A percentile compares a stretch with the other conserved stretches of the same genome.
These are phyloP conservation scores for Coffea eugenioides DNA, from an alignment of 257 asterid species.

Conservation along the genomic window DNA sequence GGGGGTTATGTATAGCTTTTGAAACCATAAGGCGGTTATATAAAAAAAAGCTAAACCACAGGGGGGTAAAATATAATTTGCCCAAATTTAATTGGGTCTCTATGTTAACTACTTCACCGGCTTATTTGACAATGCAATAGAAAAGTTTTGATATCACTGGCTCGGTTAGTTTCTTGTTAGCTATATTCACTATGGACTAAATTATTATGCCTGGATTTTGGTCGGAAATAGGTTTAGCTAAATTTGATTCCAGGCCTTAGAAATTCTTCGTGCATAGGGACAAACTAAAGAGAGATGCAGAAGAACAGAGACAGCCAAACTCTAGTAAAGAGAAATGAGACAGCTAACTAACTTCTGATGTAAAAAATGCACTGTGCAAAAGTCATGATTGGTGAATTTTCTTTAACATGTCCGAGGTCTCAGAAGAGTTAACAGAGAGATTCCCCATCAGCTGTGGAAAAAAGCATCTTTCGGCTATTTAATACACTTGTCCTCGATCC, in stretches of 20 bases:
- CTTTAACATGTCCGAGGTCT: neutral
- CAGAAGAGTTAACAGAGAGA: neutral
- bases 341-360: neutral
- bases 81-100: neutral
- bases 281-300: neutral
- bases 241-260: neutral
- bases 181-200: neutral
- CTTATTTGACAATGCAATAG: neutral
- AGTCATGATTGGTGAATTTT: neutral
- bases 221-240: neutral
- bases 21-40: too few species aligned
- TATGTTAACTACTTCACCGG: neutral
- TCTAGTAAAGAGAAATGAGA: neutral
- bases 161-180: neutral
- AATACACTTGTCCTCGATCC: neutral
- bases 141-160: neutral
- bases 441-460: neutral
- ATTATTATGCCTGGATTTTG: neutral
- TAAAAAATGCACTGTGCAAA: neutral
- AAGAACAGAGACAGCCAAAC: neutral
- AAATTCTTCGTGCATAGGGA: neutral
- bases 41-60: too few species aligned
- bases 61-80: too few species aligned
- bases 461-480: neutral
- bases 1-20: too few species aligned